Evolutionary conservation across 805 yeast species (phyloP).

Genomic region (Starmerella apis): DNA sequence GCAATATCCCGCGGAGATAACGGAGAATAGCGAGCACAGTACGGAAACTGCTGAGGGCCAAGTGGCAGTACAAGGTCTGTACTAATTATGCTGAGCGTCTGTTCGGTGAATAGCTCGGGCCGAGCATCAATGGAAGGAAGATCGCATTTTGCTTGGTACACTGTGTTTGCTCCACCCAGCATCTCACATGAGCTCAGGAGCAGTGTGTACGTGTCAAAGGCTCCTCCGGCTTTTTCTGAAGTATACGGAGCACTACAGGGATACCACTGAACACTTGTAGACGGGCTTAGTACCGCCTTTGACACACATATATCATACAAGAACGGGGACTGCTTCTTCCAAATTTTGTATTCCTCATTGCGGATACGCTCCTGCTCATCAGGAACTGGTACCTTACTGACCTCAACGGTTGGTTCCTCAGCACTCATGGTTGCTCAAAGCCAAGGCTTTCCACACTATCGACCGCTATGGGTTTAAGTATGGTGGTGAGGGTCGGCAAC

Average conservation of each 20-base stretch:
- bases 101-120: constrained; percentile 45
- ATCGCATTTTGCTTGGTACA: constrained; percentile 35
- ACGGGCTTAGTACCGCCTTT: constrained; percentile 50
- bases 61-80: constrained; percentile 7
- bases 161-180: constrained; percentile 36
- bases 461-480: not conserved
- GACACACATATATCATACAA: constrained; percentile 48
- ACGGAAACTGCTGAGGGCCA: constrained; percentile 13
- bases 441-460: not conserved
- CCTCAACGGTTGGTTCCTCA: constrained; percentile 8
- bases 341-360: constrained; percentile 41
- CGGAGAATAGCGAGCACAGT: constrained; percentile 42
- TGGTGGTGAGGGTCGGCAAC: not conserved
- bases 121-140: constrained; percentile 25
- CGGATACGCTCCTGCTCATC: constrained; percentile 20
- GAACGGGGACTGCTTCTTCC: constrained; percentile 56
- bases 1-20: constrained; percentile 40
- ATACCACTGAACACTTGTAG: constrained; percentile 50
- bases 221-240: constrained; percentile 13
- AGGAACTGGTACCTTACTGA: constrained; percentile 1
- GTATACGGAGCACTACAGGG: constrained; percentile 35
- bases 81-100: constrained; percentile 32
- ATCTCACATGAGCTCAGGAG: constrained; percentile 44
- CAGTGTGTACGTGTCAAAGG: constrained; percentile 37
- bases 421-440: constrained; percentile 4